phyloP scores from a whole-genome alignment of 306 rosid species.

The Bauhinia variegata region DNA sequence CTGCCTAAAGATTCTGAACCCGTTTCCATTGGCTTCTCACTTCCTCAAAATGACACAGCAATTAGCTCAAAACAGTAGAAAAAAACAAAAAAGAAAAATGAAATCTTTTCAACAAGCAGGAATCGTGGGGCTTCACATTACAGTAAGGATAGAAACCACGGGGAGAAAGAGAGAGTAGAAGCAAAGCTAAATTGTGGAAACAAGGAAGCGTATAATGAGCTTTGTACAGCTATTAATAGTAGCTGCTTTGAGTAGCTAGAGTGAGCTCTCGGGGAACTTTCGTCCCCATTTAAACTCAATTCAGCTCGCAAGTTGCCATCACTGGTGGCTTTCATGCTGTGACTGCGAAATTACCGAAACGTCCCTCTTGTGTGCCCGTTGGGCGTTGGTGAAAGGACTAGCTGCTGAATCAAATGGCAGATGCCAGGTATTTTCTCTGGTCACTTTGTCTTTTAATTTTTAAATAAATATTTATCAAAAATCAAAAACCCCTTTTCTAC shows the following conservation, averaged over 20 bases:
- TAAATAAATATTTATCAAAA: background rate
- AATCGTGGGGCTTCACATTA: slow-evolving; percentile 32
- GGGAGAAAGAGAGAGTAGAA: slow-evolving; percentile 42
- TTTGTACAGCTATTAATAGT: background rate
- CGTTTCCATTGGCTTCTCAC: slow-evolving; percentile 46
- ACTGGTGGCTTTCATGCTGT: slow-evolving; percentile 21
- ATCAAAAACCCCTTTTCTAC: background rate
- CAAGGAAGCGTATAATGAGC: slow-evolving; percentile 37
- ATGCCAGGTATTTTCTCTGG: background rate
- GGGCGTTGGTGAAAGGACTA: slow-evolving; percentile 36
- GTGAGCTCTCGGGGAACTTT: slow-evolving; percentile 34
- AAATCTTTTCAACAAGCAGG: slow-evolving; percentile 30
- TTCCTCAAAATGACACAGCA: slow-evolving; percentile 30
- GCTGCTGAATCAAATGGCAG: slow-evolving; percentile 21
- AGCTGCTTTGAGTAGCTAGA: background rate
- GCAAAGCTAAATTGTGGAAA: slow-evolving; percentile 43
- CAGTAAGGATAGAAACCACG: slow-evolving; percentile 3
- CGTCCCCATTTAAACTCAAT: slow-evolving; percentile 28
- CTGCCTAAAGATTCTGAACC: slow-evolving; percentile 38
- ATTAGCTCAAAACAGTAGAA: slow-evolving; percentile 24
- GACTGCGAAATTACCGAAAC: slow-evolving; percentile 42
- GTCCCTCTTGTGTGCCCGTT: slow-evolving; percentile 46
- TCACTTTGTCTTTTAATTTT: background rate
- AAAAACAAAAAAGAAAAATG: slow-evolving; percentile 26
- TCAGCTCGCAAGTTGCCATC: slow-evolving; percentile 46